These are phyloP conservation scores for Sugiyamaella marilandica DNA, from an alignment of 805 yeast species.

Conservation along the genomic window DNA sequence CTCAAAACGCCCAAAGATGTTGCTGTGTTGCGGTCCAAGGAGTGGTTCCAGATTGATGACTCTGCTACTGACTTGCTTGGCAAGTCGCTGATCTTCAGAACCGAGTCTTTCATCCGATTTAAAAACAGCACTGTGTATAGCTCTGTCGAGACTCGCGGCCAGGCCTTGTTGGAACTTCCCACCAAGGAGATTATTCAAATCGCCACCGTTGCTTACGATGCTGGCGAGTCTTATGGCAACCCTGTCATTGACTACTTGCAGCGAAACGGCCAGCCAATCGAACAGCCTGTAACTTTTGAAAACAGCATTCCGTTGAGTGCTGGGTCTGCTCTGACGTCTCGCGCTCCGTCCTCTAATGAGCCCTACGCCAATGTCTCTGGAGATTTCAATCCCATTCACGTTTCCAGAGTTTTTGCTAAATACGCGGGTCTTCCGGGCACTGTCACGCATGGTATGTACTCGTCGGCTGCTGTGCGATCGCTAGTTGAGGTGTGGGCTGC, in stretches of 20 bases:
- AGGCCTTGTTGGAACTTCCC: slow-evolving; percentile 81
- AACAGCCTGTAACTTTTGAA: slow-evolving; percentile 89
- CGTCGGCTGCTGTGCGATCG: slow-evolving; percentile 91
- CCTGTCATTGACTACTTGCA: slow-evolving; percentile 92
- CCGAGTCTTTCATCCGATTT: slow-evolving; percentile 77
- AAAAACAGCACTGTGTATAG: slow-evolving; percentile 71
- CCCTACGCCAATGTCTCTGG: slow-evolving; percentile 97
- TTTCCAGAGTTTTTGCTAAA: slow-evolving; percentile 86
- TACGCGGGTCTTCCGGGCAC: slow-evolving; percentile 96
- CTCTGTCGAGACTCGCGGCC: slow-evolving; percentile 79
- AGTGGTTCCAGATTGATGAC: slow-evolving; percentile 89
- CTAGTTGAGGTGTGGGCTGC: slow-evolving; percentile 99
- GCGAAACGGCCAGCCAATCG: slow-evolving; percentile 89
- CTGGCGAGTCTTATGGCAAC: slow-evolving; percentile 92
- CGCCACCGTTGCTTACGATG: slow-evolving; percentile 80
- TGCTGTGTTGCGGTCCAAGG: slow-evolving; percentile 90
- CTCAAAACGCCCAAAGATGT: slow-evolving; percentile 78
- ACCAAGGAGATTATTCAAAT: slow-evolving; percentile 83
- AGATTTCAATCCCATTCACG: slow-evolving; percentile 98
- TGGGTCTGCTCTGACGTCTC: slow-evolving; percentile 41
- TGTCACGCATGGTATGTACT: slow-evolving; percentile 98
- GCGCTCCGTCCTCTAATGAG: slow-evolving; percentile 94
- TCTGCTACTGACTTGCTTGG: slow-evolving; percentile 57
- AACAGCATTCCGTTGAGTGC: slow-evolving; percentile 79
- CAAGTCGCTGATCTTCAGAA: slow-evolving; percentile 82